Percentiles rank a stretch among this genome's conserved stretches.
These are phyloP conservation scores for Lepidium aucheri DNA, from an alignment of 345 rosid species.

Conservation along the genomic window DNA sequence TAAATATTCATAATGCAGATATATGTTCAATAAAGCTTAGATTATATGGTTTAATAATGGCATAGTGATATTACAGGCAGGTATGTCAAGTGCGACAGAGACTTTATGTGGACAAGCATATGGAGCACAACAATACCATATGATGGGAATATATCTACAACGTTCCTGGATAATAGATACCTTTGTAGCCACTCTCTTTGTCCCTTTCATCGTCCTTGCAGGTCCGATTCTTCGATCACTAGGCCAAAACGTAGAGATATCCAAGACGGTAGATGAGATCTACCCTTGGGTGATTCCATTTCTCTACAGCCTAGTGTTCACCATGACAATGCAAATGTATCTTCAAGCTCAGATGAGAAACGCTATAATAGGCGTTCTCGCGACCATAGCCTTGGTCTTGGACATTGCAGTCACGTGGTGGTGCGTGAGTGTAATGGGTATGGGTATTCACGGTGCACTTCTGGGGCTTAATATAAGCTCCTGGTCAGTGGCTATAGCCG, in stretches of 20 bases:
- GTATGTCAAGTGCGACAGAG: constrained; percentile 57
- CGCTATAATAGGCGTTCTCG: constrained; percentile 35
- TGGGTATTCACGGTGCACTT: constrained; percentile 50
- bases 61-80: constrained; percentile 28
- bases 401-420: constrained; percentile 37
- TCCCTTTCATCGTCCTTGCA: constrained; percentile 35
- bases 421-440: constrained; percentile 29
- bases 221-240: constrained; percentile 35
- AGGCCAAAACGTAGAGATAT: constrained; percentile 34
- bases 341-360: constrained; percentile 53
- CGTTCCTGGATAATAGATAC: constrained; percentile 45
- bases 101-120: constrained; percentile 58
- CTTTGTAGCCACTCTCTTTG: constrained; percentile 28
- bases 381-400: constrained; percentile 20
- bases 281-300: constrained; percentile 50
- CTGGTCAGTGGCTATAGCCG: constrained; percentile 37
- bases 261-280: constrained; percentile 33
- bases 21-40: no score
- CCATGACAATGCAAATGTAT: constrained; percentile 45
- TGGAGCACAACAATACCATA: constrained; percentile 53
- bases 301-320: constrained; percentile 29
- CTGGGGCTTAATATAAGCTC: constrained; percentile 34
- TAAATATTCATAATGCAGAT: no score
- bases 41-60: neutral
- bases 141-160: constrained; percentile 54